A percentile compares a stretch with the other conserved stretches of the same genome.
Conservation (phyloP, 768 basidiomycete species). For the Suillus occidentalis region DNA sequence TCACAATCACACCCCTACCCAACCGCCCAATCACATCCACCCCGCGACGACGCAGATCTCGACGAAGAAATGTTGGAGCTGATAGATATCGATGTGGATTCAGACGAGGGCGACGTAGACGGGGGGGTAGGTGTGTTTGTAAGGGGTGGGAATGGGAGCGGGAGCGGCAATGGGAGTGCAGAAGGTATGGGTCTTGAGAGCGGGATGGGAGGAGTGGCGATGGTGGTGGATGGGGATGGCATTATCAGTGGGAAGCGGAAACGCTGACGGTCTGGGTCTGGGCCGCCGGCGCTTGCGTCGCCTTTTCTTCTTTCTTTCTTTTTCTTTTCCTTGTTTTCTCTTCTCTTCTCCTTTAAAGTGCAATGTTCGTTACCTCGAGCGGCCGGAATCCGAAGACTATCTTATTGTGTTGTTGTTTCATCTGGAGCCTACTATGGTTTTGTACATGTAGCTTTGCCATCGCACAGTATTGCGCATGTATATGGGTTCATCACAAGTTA, state of each 20-base stretch:
- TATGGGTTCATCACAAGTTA: background rate
- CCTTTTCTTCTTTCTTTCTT: background rate
- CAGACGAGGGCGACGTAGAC: slow-evolving; percentile 11
- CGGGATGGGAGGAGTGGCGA: background rate
- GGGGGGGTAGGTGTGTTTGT: slow-evolving; percentile 8
- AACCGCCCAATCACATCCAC: slow-evolving; percentile 1
- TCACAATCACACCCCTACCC: background rate
- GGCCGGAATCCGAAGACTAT: background rate
- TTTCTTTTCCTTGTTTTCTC: background rate
- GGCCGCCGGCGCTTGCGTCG: background rate
- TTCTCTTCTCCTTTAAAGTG: background rate
- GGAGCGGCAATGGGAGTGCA: slow-evolving; percentile 11
- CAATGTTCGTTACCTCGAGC: background rate
- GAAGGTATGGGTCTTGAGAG: slow-evolving; percentile 4
- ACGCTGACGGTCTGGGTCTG: slow-evolving; percentile 3
- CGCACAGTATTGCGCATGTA: background rate
- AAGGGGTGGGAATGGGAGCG: slow-evolving; percentile 14
- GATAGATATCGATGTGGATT: slow-evolving; percentile 10
- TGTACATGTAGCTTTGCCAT: background rate
- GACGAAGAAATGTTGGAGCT: slow-evolving; percentile 32
- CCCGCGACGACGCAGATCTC: slow-evolving; percentile 1
- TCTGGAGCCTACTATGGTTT: background rate
- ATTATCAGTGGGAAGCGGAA: slow-evolving; percentile 15
- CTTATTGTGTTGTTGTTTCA: background rate
- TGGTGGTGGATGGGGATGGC: slow-evolving; percentile 9